Evolutionary conservation across 2,329 filamentous ascomycete genomes (phyloP).

Genomic region (Exophiala sp.): DNA sequence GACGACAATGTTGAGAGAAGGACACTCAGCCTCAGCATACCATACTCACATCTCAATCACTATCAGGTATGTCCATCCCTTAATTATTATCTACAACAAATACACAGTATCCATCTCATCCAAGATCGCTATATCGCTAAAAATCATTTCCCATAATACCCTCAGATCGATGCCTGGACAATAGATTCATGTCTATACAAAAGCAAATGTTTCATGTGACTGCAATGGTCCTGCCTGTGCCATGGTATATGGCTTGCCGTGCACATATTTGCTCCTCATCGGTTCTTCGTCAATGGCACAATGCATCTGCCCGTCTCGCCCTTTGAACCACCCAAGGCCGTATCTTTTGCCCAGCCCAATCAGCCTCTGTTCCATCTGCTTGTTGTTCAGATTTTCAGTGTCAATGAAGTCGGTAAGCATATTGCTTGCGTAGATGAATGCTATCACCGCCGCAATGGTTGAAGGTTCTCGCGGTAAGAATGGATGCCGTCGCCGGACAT

Average conservation of each 20-base stretch:
- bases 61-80: no score
- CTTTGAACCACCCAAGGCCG: conserved; percentile 72
- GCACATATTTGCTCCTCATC: conserved; percentile 62
- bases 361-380: conserved; percentile 60
- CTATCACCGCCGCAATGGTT: conserved; percentile 71
- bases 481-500: conserved; percentile 60
- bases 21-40: no score
- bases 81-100: no score
- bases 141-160: no score
- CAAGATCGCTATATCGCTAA: no score
- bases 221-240: conserved; percentile 29
- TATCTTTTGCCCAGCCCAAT: conserved; percentile 64
- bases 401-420: conserved; percentile 75
- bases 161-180: no score
- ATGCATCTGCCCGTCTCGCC: conserved; percentile 69
- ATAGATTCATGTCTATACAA: conserved; percentile 10
- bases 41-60: no score
- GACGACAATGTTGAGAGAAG: no score
- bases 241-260: conserved; percentile 47
- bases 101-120: no score
- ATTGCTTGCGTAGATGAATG: conserved; percentile 75
- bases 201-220: conserved; percentile 20
- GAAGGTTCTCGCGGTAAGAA: conserved; percentile 76
- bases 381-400: conserved; percentile 60
- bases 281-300: conserved; percentile 77